Evolutionary conservation across 768 basidiomycete species (phyloP).

Genomic region (Pleurotus pulmonarius): DNA sequence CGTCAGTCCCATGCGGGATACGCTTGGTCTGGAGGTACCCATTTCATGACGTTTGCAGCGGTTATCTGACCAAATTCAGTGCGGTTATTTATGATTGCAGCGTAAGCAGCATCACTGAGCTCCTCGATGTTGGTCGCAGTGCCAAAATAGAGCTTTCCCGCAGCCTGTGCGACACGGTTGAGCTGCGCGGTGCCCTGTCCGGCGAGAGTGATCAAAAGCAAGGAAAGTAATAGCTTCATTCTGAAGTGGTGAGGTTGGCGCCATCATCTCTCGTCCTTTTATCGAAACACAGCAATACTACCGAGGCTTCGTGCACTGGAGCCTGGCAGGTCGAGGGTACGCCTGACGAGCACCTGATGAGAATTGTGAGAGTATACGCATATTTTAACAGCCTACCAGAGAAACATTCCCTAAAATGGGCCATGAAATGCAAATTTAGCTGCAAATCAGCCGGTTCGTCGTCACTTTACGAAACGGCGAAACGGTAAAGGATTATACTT

Average conservation of each 20-base stretch:
- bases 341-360: too few relatives aligned
- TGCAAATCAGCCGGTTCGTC: too few relatives aligned
- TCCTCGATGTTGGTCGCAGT: conserved; percentile 41
- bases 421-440: too few relatives aligned
- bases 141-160: conserved; percentile 47
- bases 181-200: conserved; percentile 7
- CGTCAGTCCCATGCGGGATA: not conserved
- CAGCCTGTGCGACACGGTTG: conserved; percentile 31
- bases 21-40: conserved; percentile 27
- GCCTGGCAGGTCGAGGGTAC: too few relatives aligned
- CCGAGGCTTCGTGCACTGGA: too few relatives aligned
- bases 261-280: too few relatives aligned
- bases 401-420: too few relatives aligned
- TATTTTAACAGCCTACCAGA: too few relatives aligned
- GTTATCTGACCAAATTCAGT: conserved; percentile 43
- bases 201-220: not conserved
- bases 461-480: too few relatives aligned
- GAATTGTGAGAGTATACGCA: too few relatives aligned
- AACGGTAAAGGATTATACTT: too few relatives aligned
- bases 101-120: conserved; percentile 38
- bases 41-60: conserved; percentile 54
- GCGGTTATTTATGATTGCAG: conserved; percentile 32
- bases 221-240: not conserved
- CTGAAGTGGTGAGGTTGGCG: not conserved
- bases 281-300: too few relatives aligned